Evolutionary conservation across 352 stramenopile genomes (phyloP).

Genomic region (Phytopythium montanum): DNA sequence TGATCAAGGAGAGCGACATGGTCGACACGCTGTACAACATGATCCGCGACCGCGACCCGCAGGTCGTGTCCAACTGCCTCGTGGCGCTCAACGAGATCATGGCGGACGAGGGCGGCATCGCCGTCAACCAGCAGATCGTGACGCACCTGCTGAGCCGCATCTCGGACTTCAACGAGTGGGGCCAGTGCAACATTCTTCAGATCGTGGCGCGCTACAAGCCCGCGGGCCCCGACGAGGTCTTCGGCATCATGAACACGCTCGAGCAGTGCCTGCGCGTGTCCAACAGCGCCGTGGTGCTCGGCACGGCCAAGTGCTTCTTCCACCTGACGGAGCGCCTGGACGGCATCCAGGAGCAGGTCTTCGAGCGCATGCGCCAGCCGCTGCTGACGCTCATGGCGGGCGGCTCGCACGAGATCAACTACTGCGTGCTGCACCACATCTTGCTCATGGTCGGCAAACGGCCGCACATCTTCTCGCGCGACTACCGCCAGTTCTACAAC

Average conservation of each 20-base stretch:
- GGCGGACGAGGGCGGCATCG: conserved; percentile 95
- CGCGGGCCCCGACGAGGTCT: conserved; percentile 93
- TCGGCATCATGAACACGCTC: conserved; percentile 98
- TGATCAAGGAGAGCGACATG: conserved; percentile 93
- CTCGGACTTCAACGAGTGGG: conserved; percentile 99
- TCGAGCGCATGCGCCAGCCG: conserved; percentile 92
- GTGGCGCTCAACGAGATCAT: conserved; percentile 99
- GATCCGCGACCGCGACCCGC: conserved; percentile 96
- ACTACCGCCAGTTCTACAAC: conserved; percentile 98
- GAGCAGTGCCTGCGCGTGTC: conserved; percentile 95
- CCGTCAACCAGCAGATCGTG: conserved; percentile 96
- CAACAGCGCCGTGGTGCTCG: conserved; percentile 96
- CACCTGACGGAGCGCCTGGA: conserved; percentile 94
- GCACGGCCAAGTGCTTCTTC: conserved; percentile 97
- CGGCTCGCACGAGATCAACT: conserved; percentile 91
- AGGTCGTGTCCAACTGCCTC: conserved; percentile 97
- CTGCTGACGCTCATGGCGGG: conserved; percentile 98
- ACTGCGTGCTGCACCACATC: conserved; percentile 97
- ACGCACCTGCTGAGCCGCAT: conserved; percentile 97
- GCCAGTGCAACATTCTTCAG: conserved; percentile 95
- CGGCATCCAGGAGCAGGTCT: conserved; percentile 86
- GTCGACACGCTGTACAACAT: conserved; percentile 99
- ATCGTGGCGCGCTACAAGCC: conserved; percentile 95
- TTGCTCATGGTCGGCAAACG: conserved; percentile 93
- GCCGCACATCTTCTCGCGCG: conserved; percentile 95